Evolutionary conservation across 192 early-diverging fungal species (phyloP).

Genomic region (Coemansia sp.): DNA sequence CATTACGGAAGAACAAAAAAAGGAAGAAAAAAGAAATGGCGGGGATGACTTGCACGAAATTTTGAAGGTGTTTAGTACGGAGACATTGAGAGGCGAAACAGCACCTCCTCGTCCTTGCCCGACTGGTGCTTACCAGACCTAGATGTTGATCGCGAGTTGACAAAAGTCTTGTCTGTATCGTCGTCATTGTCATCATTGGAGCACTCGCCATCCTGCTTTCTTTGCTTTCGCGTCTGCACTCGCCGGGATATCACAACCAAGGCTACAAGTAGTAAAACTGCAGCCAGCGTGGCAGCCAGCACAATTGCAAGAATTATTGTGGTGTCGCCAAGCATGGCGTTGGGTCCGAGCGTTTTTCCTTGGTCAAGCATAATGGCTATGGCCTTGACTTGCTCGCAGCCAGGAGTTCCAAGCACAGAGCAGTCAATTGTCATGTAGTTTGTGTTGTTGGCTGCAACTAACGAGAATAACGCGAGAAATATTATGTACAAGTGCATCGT

Average conservation of each 20-base stretch:
- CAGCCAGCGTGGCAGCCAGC: not conserved
- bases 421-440: slow-evolving; percentile 12
- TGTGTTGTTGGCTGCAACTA: not conserved
- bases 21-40: not conserved
- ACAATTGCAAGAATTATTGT: not conserved
- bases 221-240: not conserved
- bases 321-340: not conserved
- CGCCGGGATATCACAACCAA: slow-evolving; percentile 8
- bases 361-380: slow-evolving; percentile 1
- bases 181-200: not conserved
- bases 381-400: slow-evolving; percentile 13
- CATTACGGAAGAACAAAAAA: not conserved
- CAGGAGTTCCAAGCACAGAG: slow-evolving; percentile 3
- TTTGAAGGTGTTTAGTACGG: not conserved
- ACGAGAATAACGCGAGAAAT: not conserved
- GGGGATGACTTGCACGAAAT: not conserved
- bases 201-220: not conserved
- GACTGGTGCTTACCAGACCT: not conserved
- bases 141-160: not conserved
- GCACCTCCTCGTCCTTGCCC: not conserved
- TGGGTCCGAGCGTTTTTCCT: slow-evolving; percentile 2
- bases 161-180: not conserved
- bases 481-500: slow-evolving; percentile 1
- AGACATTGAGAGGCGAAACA: slow-evolving; percentile 3
- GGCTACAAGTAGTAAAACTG: slow-evolving; percentile 2